A percentile compares a stretch with the other conserved stretches of the same genome.
phyloP scores from a whole-genome alignment of 768 basidiomycete genomes.

The Podaxis mareebaensis region DNA sequence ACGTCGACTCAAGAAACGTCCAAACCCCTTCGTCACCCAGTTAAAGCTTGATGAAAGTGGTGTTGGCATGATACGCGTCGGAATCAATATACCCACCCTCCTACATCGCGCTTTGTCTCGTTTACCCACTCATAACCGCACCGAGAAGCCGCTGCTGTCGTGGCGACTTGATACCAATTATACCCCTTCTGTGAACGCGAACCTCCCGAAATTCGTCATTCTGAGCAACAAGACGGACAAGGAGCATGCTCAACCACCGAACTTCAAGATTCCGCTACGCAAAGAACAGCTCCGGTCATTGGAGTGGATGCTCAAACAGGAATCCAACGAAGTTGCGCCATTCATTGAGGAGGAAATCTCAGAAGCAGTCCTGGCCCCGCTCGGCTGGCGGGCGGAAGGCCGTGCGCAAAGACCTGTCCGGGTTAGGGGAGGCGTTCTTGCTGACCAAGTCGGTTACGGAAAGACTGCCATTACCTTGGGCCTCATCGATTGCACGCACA shows the following conservation, averaged over 20 bases:
- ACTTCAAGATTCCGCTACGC: constrained; percentile 74
- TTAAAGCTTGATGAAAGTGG: constrained; percentile 64
- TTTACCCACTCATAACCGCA: constrained; percentile 60
- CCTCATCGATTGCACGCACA: constrained; percentile 73
- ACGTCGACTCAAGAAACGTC: constrained; percentile 81
- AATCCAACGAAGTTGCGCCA: constrained; percentile 59
- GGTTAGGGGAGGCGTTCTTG: constrained; percentile 87
- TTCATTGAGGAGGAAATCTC: constrained; percentile 95
- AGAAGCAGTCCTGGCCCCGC: constrained; percentile 80
- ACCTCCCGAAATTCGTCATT: constrained; percentile 66
- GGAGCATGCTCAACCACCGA: constrained; percentile 73
- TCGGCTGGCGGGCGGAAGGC: constrained; percentile 95
- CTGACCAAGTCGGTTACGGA: constrained; percentile 96
- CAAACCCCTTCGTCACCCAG: constrained; percentile 85
- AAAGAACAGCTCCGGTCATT: constrained; percentile 88
- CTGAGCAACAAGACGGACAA: constrained; percentile 74
- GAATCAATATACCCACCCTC: constrained; percentile 84
- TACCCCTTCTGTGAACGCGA: constrained; percentile 58
- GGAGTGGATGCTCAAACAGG: constrained; percentile 89
- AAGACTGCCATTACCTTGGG: constrained; percentile 95
- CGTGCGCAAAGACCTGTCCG: constrained; percentile 75
- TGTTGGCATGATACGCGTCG: constrained; percentile 75
- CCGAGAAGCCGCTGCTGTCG: constrained; percentile 52
- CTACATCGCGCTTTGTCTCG: constrained; percentile 84
- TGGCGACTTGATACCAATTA: constrained; percentile 87